phyloP scores from a whole-genome alignment of 2,329 filamentous ascomycete species.

The Leptoxyphium fumago region DNA sequence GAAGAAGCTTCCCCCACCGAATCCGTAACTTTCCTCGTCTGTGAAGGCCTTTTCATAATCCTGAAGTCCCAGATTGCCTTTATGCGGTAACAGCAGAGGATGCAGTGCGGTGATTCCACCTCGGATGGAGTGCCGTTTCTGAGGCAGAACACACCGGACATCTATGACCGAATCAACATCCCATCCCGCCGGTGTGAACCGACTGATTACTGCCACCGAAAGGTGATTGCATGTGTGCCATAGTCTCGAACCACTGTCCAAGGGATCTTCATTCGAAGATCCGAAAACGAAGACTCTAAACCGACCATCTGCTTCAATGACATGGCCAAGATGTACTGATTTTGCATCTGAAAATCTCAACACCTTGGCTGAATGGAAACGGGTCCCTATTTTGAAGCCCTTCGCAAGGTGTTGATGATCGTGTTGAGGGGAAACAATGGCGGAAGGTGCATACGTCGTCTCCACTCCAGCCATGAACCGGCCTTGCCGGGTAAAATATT shows the following conservation, averaged over 20 bases:
- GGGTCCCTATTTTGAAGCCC: slow-evolving; percentile 17
- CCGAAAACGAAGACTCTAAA: slow-evolving; percentile 21
- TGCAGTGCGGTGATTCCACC: slow-evolving; percentile 24
- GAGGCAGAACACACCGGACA: slow-evolving; percentile 25
- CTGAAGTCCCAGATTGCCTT: slow-evolving; percentile 19
- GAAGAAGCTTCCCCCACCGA: slow-evolving; percentile 30
- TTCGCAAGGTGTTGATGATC: slow-evolving; percentile 16
- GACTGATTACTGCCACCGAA: slow-evolving; percentile 9
- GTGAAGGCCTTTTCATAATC: slow-evolving; percentile 30
- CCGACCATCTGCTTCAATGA: slow-evolving; percentile 20
- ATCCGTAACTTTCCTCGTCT: slow-evolving; percentile 28
- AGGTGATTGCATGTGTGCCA: slow-evolving; percentile 11
- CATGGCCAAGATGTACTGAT: slow-evolving; percentile 20
- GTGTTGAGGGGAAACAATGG: slow-evolving; percentile 10
- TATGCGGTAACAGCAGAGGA: slow-evolving; percentile 28
- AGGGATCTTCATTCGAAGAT: slow-evolving; percentile 7
- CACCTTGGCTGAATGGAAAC: slow-evolving; percentile 19
- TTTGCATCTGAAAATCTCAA: slow-evolving; percentile 21
- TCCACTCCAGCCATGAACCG: slow-evolving; percentile 21
- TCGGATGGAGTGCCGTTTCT: slow-evolving; percentile 13
- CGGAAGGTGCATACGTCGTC: slow-evolving; percentile 14
- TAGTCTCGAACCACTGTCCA: slow-evolving; percentile 8
- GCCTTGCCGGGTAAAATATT: slow-evolving; percentile 17
- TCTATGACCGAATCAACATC: slow-evolving; percentile 40
- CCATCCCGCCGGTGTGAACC: slow-evolving; percentile 24